These are phyloP conservation scores for Meripilus lineatus DNA, from an alignment of 1,284 basidiomycete genomes.

Conservation along the genomic window DNA sequence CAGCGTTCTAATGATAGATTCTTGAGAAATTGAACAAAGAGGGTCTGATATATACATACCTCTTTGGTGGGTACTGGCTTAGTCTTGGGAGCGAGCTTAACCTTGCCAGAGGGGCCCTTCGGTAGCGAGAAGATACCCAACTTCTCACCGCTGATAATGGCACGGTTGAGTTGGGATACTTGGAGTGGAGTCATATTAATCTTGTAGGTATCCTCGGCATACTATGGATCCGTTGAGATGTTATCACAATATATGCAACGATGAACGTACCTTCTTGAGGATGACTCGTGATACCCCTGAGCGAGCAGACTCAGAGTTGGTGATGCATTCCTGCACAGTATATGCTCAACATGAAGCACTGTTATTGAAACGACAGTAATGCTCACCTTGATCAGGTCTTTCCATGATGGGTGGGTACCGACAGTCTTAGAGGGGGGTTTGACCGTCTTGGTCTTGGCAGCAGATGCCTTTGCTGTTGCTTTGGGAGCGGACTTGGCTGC, in stretches of 20 bases:
- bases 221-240: slow-evolving; percentile 39
- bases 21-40: no score
- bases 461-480: slow-evolving; percentile 22
- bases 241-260: neutral
- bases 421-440: slow-evolving; percentile 20
- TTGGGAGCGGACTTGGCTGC: slow-evolving; percentile 29
- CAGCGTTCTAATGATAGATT: slow-evolving; percentile 32
- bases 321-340: slow-evolving; percentile 70
- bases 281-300: slow-evolving; percentile 83
- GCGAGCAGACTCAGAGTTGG: slow-evolving; percentile 73
- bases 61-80: slow-evolving; percentile 53
- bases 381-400: slow-evolving; percentile 74
- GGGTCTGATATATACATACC: slow-evolving; percentile 32
- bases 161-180: slow-evolving; percentile 74
- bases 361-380: neutral
- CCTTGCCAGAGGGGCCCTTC: slow-evolving; percentile 59
- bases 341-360: slow-evolving; percentile 12
- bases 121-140: slow-evolving; percentile 79
- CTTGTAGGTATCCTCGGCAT: slow-evolving; percentile 72
- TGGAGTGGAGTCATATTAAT: slow-evolving; percentile 74
- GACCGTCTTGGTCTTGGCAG: slow-evolving; percentile 21
- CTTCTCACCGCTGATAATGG: slow-evolving; percentile 76
- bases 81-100: slow-evolving; percentile 44
- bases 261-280: slow-evolving; percentile 78
- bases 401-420: slow-evolving; percentile 58